Conservation (phyloP, 305 asterid species). For the Plantago coronopus region DNA sequence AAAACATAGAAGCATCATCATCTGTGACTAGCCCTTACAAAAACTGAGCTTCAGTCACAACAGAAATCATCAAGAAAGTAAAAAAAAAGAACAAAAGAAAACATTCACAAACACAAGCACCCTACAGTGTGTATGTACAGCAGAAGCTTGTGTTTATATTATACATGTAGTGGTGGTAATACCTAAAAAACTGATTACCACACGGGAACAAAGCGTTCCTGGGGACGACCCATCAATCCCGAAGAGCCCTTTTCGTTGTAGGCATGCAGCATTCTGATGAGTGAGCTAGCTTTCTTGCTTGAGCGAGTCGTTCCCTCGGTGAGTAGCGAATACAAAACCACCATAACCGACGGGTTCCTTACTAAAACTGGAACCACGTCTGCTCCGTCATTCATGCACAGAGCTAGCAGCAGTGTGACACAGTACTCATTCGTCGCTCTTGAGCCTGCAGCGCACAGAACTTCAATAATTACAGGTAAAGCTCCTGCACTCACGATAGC, state of each 20-base stretch:
- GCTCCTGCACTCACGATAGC: slow-evolving; percentile 46
- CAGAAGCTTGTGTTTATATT: slow-evolving; percentile 22
- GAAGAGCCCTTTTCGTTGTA: slow-evolving; percentile 48
- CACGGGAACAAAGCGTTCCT: slow-evolving; percentile 62
- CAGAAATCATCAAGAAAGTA: not conserved
- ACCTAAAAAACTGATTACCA: slow-evolving; percentile 40
- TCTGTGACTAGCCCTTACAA: slow-evolving; percentile 47
- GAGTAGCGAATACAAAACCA: slow-evolving; percentile 49
- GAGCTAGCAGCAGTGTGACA: slow-evolving; percentile 51
- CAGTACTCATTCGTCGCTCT: slow-evolving; percentile 48
- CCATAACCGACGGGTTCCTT: slow-evolving; percentile 58
- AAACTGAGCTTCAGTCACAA: slow-evolving; percentile 45
- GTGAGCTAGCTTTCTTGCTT: slow-evolving; percentile 62
- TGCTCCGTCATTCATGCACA: slow-evolving; percentile 50
- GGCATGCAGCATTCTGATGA: slow-evolving; percentile 60
- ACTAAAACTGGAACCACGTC: slow-evolving; percentile 73
- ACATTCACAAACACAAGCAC: slow-evolving; percentile 8
- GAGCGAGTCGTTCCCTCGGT: slow-evolving; percentile 48
- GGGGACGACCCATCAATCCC: slow-evolving; percentile 31
- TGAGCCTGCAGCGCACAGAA: slow-evolving; percentile 40
- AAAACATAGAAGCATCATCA: slow-evolving; percentile 45
- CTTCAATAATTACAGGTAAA: slow-evolving; percentile 40
- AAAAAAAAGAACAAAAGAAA: not conserved
- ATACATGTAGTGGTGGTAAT: slow-evolving; percentile 30
- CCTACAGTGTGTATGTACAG: slow-evolving; percentile 17